Evolutionary conservation across 495 filamentous ascomycete genomes (phyloP).

Genomic region (Annulohypoxylon maeteangense): DNA sequence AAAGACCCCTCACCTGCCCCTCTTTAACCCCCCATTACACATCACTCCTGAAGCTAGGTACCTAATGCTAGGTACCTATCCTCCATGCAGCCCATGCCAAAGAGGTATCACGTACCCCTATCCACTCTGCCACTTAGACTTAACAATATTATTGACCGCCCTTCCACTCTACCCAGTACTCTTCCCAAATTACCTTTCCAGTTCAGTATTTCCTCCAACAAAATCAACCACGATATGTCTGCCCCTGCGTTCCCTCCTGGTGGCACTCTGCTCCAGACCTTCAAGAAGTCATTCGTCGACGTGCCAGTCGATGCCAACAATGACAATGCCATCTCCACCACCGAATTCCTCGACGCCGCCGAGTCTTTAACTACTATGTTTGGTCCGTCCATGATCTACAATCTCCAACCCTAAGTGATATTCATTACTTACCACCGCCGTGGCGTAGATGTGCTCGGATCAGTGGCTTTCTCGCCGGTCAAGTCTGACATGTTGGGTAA

Average conservation of each 20-base stretch:
- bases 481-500: conserved; percentile 93
- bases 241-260: conserved; percentile 63
- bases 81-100: no score
- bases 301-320: conserved; percentile 78
- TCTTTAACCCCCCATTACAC: conserved; percentile 25
- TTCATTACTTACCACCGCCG: background rate
- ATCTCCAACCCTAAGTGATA: background rate
- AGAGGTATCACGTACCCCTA: no score
- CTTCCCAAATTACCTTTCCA: conserved; percentile 1
- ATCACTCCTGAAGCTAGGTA: conserved; percentile 9
- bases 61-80: background rate
- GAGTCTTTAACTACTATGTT: conserved; percentile 88
- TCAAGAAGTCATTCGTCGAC: conserved; percentile 82
- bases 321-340: conserved; percentile 80
- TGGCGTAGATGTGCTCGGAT: conserved; percentile 78
- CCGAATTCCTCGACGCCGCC: conserved; percentile 90
- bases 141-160: conserved; percentile 29
- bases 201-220: background rate
- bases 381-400: conserved; percentile 62
- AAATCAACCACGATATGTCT: conserved; percentile 47
- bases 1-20: conserved; percentile 12
- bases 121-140: no score
- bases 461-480: conserved; percentile 82
- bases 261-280: conserved; percentile 83
- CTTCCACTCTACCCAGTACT: background rate